Conservation (phyloP, 176 grass and related monocot species). For the Carex cristatella region DNA sequence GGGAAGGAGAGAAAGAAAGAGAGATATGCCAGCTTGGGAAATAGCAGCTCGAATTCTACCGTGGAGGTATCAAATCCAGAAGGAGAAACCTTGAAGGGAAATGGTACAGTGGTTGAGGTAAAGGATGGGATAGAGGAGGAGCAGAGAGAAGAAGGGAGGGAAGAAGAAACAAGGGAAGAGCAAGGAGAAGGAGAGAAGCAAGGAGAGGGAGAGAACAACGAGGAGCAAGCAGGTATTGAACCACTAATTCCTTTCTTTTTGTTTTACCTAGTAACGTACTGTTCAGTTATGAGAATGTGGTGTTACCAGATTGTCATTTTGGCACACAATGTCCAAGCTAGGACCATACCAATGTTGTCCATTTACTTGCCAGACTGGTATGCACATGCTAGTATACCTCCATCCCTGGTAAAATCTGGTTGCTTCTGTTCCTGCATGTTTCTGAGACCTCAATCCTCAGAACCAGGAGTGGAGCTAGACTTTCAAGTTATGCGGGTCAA, state of each 20-base stretch:
- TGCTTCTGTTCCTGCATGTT: neutral
- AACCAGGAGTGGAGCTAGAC: no score
- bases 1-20: conserved; percentile 35
- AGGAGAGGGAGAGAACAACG: conserved; percentile 17
- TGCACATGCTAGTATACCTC: neutral
- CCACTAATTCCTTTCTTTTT: neutral
- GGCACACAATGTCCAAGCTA: neutral
- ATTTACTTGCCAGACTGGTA: neutral
- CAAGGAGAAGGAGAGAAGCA: neutral
- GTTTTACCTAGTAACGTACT: neutral
- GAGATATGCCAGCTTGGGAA: conserved; percentile 10
- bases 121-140: neutral
- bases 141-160: neutral
- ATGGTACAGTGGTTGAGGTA: conserved; percentile 25
- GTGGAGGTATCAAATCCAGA: conserved; percentile 22
- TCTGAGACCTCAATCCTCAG: neutral
- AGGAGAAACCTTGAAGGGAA: conserved; percentile 29
- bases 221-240: conserved; percentile 14
- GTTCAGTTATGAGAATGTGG: neutral
- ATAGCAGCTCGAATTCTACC: conserved; percentile 18
- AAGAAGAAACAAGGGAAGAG: conserved; percentile 26
- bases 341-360: neutral
- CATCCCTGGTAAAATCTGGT: neutral
- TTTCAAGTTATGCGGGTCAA: no score
- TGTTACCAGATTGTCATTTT: neutral